phyloP scores from a whole-genome alignment of 164 flowering plant species.

The Kalanchoe fedtschenkoi region DNA sequence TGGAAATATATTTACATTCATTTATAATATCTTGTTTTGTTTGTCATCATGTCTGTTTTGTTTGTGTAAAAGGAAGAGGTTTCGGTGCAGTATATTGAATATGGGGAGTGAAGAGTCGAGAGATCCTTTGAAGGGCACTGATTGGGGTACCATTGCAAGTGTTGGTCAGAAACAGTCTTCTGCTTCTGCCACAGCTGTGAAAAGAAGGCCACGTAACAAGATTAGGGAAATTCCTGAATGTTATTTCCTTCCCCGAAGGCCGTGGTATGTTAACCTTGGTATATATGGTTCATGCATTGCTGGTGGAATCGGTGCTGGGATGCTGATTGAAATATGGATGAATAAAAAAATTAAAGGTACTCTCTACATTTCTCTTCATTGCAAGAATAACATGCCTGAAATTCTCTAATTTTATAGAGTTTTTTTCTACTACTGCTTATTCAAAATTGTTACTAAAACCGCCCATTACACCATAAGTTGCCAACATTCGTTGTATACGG shows the following conservation, averaged over 20 bases:
- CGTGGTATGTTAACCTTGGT: constrained; percentile 35
- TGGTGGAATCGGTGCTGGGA: constrained; percentile 60
- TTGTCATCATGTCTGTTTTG: too few species aligned
- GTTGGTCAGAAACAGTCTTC: constrained; percentile 5
- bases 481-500: not conserved
- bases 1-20: too few species aligned
- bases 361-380: not conserved
- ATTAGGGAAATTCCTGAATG: constrained; percentile 45
- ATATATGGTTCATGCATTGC: constrained; percentile 35
- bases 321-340: constrained; percentile 49
- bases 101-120: constrained; percentile 31
- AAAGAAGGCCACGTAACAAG: constrained; percentile 38
- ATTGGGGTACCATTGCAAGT: constrained; percentile 31
- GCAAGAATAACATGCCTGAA: not conserved
- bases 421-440: too few species aligned
- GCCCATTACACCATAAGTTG: not conserved
- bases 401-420: not conserved
- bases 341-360: constrained; percentile 50
- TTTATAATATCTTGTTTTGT: too few species aligned
- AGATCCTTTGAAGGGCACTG: constrained; percentile 28
- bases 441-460: not conserved
- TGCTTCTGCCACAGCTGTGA: constrained; percentile 16
- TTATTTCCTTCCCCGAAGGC: constrained; percentile 52
- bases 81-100: not conserved
- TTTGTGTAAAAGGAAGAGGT: too few species aligned